phyloP scores from a whole-genome alignment of 2,329 filamentous ascomycete species.

The Lachnellula hyalina region DNA sequence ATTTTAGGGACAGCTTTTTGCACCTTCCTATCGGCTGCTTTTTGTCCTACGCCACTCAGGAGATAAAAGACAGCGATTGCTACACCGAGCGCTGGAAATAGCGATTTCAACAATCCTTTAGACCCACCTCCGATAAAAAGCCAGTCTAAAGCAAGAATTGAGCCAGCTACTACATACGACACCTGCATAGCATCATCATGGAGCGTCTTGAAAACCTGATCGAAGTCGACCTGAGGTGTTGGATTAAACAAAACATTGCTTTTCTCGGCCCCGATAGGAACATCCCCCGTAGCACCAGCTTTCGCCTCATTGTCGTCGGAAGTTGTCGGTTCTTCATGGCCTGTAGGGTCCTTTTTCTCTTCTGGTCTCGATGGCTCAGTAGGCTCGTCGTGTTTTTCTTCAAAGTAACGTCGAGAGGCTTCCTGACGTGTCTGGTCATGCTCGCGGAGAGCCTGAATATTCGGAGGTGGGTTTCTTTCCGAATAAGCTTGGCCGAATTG shows the following conservation, averaged over 20 bases:
- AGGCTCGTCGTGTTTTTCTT: constrained; percentile 2
- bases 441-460: constrained; percentile 17
- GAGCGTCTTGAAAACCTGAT: constrained; percentile 14
- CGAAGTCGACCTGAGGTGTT: constrained; percentile 14
- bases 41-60: constrained; percentile 8
- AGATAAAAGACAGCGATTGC: constrained; percentile 12
- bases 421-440: constrained; percentile 11
- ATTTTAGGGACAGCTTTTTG: constrained; percentile 10
- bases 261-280: constrained; percentile 20
- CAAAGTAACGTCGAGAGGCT: constrained; percentile 15
- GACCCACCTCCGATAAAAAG: constrained; percentile 17
- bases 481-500: constrained; percentile 19
- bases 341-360: constrained; percentile 3
- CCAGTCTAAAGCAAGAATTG: constrained; percentile 15
- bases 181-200: constrained; percentile 9
- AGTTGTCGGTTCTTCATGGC: background rate
- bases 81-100: constrained; percentile 14
- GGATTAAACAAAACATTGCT: constrained; percentile 20
- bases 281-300: constrained; percentile 17
- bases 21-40: background rate
- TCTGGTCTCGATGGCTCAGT: background rate
- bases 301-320: constrained; percentile 4
- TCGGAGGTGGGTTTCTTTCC: constrained; percentile 21
- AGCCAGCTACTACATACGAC: constrained; percentile 11
- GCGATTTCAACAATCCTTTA: constrained; percentile 13